A percentile compares a stretch with the other conserved stretches of the same genome.
phyloP scores from a whole-genome alignment of 768 basidiomycete species.

The Lentinula guzmanii region DNA sequence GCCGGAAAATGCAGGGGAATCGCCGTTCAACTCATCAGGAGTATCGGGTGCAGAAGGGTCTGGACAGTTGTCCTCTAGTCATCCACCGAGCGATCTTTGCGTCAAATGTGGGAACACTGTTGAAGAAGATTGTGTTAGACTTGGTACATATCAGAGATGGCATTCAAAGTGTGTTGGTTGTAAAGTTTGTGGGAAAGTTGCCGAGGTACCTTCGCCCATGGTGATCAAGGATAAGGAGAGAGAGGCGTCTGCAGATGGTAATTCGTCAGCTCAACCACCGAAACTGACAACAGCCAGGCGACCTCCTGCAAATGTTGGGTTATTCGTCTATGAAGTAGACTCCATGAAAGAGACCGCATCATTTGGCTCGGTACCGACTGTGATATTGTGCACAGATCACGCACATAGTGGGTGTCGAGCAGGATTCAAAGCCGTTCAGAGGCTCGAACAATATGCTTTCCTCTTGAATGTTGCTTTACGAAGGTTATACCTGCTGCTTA shows the following conservation, averaged over 20 bases:
- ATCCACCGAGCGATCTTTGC: conserved; percentile 87
- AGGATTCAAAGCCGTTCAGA: conserved; percentile 88
- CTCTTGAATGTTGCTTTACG: conserved; percentile 92
- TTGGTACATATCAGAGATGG: conserved; percentile 97
- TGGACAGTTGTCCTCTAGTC: conserved; percentile 48
- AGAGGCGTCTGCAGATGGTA: conserved; percentile 23
- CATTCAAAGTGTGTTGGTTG: conserved; percentile 94
- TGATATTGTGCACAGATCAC: conserved; percentile 77
- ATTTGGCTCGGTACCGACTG: conserved; percentile 67
- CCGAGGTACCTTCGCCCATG: conserved; percentile 42
- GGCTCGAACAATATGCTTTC: conserved; percentile 97
- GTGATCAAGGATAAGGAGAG: conserved; percentile 19
- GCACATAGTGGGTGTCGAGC: conserved; percentile 55
- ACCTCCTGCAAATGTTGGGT: conserved; percentile 73
- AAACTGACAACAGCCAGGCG: conserved; percentile 64
- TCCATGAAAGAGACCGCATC: conserved; percentile 61
- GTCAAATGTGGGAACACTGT: conserved; percentile 85
- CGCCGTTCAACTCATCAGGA: conserved; percentile 46
- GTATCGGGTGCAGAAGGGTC: conserved; percentile 8
- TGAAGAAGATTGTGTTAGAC: conserved; percentile 93
- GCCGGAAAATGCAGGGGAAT: conserved; percentile 86
- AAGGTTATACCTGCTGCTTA: conserved; percentile 79
- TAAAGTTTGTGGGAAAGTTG: conserved; percentile 67
- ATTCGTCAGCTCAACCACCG: conserved; percentile 27
- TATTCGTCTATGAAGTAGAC: conserved; percentile 74